phyloP scores from a whole-genome alignment of 2,329 filamentous ascomycete species.

The Scolecobasidium constrictum region DNA sequence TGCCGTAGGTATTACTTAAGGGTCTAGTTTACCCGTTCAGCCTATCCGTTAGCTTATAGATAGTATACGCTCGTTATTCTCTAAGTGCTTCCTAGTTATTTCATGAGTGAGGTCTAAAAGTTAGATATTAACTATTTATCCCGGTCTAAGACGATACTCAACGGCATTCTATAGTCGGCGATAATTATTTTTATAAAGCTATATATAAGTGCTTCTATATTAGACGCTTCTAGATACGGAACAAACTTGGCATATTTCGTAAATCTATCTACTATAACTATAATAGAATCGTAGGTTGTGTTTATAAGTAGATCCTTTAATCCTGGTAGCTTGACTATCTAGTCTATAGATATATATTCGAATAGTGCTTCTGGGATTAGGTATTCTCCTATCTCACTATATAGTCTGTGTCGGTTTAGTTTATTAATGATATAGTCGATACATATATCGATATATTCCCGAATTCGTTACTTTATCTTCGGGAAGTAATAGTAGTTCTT shows the following conservation, averaged over 20 bases:
- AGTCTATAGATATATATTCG: slow-evolving; percentile 14
- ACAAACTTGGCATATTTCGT: slow-evolving; percentile 11
- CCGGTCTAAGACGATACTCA: slow-evolving; percentile 12
- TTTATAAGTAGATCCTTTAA: background rate
- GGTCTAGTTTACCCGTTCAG: slow-evolving; percentile 12
- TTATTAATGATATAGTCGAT: too few species aligned
- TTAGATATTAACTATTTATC: too few species aligned
- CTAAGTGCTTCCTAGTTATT: slow-evolving; percentile 6
- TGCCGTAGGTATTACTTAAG: slow-evolving; percentile 12
- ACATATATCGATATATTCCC: too few species aligned
- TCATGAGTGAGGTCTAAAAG: slow-evolving; percentile 11
- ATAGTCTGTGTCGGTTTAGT: background rate
- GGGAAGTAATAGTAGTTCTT: too few species aligned
- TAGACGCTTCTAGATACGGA: background rate
- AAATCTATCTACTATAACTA: slow-evolving; percentile 10
- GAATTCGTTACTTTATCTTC: too few species aligned
- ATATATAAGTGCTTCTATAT: background rate
- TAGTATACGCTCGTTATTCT: slow-evolving; percentile 15
- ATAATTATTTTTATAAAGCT: slow-evolving; percentile 10
- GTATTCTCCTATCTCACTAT: slow-evolving; percentile 10
- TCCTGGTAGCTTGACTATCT: slow-evolving; percentile 6
- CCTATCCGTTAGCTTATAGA: slow-evolving; percentile 15
- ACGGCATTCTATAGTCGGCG: slow-evolving; percentile 10
- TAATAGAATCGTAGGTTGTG: background rate
- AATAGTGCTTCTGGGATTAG: slow-evolving; percentile 11